Evolutionary conservation across 1,284 basidiomycete genomes (phyloP), one percentile per base, ranked within the genome.

Genomic region (Rhodotorula sp.): DNA sequence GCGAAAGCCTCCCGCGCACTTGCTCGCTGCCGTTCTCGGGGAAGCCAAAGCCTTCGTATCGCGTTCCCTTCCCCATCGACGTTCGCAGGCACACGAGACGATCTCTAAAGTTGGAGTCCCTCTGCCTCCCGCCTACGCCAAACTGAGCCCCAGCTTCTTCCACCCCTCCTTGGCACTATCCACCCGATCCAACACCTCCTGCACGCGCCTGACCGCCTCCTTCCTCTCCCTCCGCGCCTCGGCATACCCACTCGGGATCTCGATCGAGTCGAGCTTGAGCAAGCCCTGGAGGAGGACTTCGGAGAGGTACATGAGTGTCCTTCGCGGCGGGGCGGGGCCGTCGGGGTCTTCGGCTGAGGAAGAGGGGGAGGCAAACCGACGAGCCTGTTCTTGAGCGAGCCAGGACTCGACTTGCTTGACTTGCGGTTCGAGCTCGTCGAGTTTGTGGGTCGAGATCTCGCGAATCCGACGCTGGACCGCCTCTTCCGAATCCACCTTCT

Each of bases 241-340:
- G 27, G 85, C 84, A 88, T 90, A 92, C 62, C 86, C 84, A 46
- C 85, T 84, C 60, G 89, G 87, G 34, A 88, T 82, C 44, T 81
- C 81, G 76, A 92, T 83, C 61, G 87, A 87, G 77, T 93, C 91
- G 36, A 93, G 82, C 52, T 89, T 85, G 13, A 93, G 83, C 32
- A 93, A 82, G 22, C 86, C 84, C 79, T 92, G 91, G 34, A 92
- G 82, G 34, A 93, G 83, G 32, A 59, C 58, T 51, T 80, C 81
- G 74, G 76, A 79, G 55, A 89, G 82, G 78, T 90, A 88, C 39
- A 80, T 75, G 46, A 86, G 82, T 66, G 89, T 84, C 64, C 82
- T 82, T 62, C 81, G 79, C n/a, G 81, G 65, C 13, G 70, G 74
- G 13, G 70, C 67, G 22, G 78, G 78, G 52, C 79, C 79, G 15